Base-by-base conservation (phyloP, 805 yeast genomes). In the Barnettozyma populi region DNA sequence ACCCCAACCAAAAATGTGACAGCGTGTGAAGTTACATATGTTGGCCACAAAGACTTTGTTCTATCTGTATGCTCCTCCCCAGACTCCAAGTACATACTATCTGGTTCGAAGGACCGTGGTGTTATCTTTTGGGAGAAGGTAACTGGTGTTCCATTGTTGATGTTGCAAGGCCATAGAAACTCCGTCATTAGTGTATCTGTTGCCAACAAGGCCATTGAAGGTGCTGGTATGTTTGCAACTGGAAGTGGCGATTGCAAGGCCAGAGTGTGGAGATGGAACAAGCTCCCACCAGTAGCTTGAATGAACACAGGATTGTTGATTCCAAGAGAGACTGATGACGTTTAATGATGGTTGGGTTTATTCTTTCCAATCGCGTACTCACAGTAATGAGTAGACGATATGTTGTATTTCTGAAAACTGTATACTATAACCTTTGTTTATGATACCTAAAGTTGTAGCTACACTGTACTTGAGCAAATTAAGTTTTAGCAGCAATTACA, bases 241-340 rank as follows among this genome's bases (percentile, higher is more conserved):
- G 98, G 98, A 48, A 79, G 89, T 68, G 99, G 98, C 66, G 98
- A 92, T 70, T 92, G 96, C 69, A 87, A 90, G 65, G 98, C 98
- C 36, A 81, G 97, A 69, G 86, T 92, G 62, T 92, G 99, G 99
- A 80, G 85, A 66, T 89, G 89, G 85, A 81, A 80, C 57, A 75
- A 73, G 52, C 58, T 53, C 18, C 43, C 41, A 39, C 45, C 41
- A 43, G 48, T 36, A 25, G 45, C 38, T 46, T 58, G 42, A 52
- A 27, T 19, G 20, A 45, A 42, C 35, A 37, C 41, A 21, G 48
- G 47, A 18, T 35, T 35, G 44, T 40, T 39, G 19, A 39, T 38
- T 24, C 11, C 37, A 46, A 37, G 14, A 18, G 41, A 40, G 8
- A 36, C 29, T 41, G 50, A 52, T 18, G 19, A 19, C n/a, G 14